Evolutionary conservation across 1,284 basidiomycete species (phyloP), one percentile per base, ranked within the genome.

Genomic region (Hymenochaete sp.): DNA sequence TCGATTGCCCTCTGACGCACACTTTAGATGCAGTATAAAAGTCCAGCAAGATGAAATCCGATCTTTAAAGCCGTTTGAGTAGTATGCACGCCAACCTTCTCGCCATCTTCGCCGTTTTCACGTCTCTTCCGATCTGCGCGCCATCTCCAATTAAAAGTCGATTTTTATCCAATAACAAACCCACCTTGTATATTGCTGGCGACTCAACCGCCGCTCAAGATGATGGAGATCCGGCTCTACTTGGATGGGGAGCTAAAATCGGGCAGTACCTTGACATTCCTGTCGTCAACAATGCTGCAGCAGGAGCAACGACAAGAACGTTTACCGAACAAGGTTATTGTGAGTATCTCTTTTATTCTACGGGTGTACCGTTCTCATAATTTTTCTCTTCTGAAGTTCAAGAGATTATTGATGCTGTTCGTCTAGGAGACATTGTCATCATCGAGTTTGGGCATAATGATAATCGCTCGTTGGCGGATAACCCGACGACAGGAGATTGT

Each of bases 361-460:
- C 28, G 10, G 9, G 9, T 31, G 28, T 10, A 16, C 21, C 21
- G 11, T 26, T 10, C 28, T 26, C 33, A 24, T 44, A 31, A 7
- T 8, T 24, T n/a, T n/a, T 11, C 2, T 7, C 22, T 32, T 9
- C 6, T 29, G 18, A 16, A 45, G 44, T 70, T 54, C 59, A 58
- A 13, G 64, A 62, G 8, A 50, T 71, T 24, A 45, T 53, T 24
- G 21, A 36, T 22, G 14, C 24, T n/a, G 45, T 47, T 18, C 22
- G 22, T 2, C 25, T 40, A 21, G 31, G 68, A n/a, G 70, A 72
- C 52, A 67, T 63, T 53, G 70, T 68, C 16, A 55, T 71, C 35
- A 67, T 66, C 42, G 65, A 70, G 52, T 71, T 73, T 47, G 68
- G 68, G 3, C 68, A 70, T 53, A 70, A 69, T 49, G 67, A 71